phyloP scores from a whole-genome alignment of 371 early-diverging fungal species.

The Circinella umbellata region DNA sequence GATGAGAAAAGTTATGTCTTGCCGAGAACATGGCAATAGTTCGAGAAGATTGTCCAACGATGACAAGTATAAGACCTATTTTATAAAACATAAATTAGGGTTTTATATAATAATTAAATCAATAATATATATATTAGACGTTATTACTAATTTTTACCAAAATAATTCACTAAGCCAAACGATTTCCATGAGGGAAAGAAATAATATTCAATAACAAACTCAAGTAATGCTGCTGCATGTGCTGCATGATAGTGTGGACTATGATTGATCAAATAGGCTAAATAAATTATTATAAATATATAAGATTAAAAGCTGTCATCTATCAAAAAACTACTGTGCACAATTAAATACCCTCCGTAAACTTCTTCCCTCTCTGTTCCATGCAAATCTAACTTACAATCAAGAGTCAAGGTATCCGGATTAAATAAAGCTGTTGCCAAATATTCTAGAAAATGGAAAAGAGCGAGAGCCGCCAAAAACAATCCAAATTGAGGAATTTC shows the following conservation, averaged over 20 bases:
- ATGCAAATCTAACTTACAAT: slow-evolving; percentile 55
- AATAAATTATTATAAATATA: no score
- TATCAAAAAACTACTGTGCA: not conserved
- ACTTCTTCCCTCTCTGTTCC: not conserved
- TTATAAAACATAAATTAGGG: not conserved
- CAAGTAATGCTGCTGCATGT: slow-evolving; percentile 66
- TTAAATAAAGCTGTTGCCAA: slow-evolving; percentile 78
- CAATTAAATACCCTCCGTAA: no score
- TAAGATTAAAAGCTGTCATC: not conserved
- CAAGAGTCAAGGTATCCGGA: slow-evolving; percentile 61
- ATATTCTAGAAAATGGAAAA: slow-evolving; percentile 84
- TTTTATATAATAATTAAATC: no score
- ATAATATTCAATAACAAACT: slow-evolving; percentile 71
- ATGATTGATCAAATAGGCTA: slow-evolving; percentile 83
- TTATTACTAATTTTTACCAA: slow-evolving; percentile 44
- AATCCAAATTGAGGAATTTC: slow-evolving; percentile 62
- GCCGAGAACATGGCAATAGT: slow-evolving; percentile 83
- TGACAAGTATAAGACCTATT: slow-evolving; percentile 61
- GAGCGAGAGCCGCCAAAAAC: slow-evolving; percentile 64
- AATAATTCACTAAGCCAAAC: slow-evolving; percentile 55
- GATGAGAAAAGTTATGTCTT: slow-evolving; percentile 80
- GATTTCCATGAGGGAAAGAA: slow-evolving; percentile 68
- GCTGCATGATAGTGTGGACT: slow-evolving; percentile 77
- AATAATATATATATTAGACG: not conserved
- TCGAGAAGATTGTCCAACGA: slow-evolving; percentile 71